Base-by-base conservation (phyloP, 2,329 filamentous ascomycete species). In the Monilinia fructigena region DNA sequence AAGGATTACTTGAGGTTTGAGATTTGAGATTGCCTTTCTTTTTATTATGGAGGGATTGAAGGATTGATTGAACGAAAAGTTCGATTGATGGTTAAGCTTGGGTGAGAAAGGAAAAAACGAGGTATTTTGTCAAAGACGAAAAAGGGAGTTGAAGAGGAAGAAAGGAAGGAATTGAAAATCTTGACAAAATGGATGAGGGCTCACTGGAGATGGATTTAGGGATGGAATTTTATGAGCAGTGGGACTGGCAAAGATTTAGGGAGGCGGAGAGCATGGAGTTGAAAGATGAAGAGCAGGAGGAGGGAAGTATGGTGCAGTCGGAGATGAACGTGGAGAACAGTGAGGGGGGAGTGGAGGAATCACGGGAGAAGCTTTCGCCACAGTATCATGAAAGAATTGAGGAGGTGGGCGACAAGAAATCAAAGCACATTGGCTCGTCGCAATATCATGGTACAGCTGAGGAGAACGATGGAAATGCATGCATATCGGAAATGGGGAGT, bases 181-280 rank as follows among this genome's bases (percentile, higher is more conserved):
- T 16, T 20, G 20, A n/a, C 1, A 23, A 20, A 20, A 61, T 61
- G 58, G 45, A 50, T 40, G 31, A 45, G 14, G n/a, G 16, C 6
- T 8, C n/a, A 11, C 45, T 45, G 14, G 26, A 47, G 52, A 47
- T 28, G 18, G 47, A 54, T 63, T 35, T 31, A 35, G 61, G 61
- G 26, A 61, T 65, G 55, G 26, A 35, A 1, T 18, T 62, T 56
- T 47, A 47, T 56, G 53, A 61, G 38, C 28, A 61, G 58, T 61
- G 45, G 58, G 52, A 63, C 35, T 63, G 50, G 50, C 60, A 63
- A 31, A 40, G 28, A 23, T 53, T 50, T 52, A 52, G 55, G 31
- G 63, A 61, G 35, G 53, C 28, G 20, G 55, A 42, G 14, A 61
- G 45, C 61, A 56, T 65, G 45, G 54, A 53, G 28, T 18, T 52